Evolutionary conservation across 192 early-diverging fungal species (phyloP), one percentile per base, ranked within the genome.

Genomic region (Backusella morwellensis): DNA sequence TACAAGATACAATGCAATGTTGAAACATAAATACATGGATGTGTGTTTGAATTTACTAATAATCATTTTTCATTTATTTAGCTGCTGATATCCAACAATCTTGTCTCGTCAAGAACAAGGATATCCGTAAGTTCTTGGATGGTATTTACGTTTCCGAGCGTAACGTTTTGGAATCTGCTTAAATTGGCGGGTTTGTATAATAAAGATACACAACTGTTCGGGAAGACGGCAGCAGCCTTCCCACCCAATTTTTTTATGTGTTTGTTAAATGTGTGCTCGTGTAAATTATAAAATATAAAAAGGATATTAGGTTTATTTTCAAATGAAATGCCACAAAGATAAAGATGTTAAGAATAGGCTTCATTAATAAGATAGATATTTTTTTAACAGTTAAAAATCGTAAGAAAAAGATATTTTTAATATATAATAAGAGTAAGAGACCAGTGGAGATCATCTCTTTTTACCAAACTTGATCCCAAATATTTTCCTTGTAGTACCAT

Each of bases 11-110:
- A 44, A 6, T 19, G 42, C 38, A 40, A 40, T 9, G 2, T 40
- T 9, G 38, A 40, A 32, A 32, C 3, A 32, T 32, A 40, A 9
- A 40, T 40, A 11, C 38, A 40, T 40, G 11, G 38, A 9, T 40
- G 8, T 40, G 14, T 4, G 14, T 17, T 14, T 17, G 42, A 14
- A 19, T 32, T 26, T 50, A 35, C 32, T 72, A 26, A 19, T 0
- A 15, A 40, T 14, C 15, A 68, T 54, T 23, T 7, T 54, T 19
- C 23, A 19, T 26, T 59, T 26, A 3, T 19, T 23, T 59, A 85
- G 93, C 97, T 83, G 97, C 97, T 63, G 87, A 91, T 79, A 99
- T 99, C 86, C 95, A 98, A 88, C 97, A 98, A 86, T 90, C 95
- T 78, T 92, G 90, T 81, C 87, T 90, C 66, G 97, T 96, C 84